Evolutionary conservation across 139 green algal species (phyloP), one percentile per base, ranked within the genome.

Genomic region (Chlorella sorokiniana): DNA sequence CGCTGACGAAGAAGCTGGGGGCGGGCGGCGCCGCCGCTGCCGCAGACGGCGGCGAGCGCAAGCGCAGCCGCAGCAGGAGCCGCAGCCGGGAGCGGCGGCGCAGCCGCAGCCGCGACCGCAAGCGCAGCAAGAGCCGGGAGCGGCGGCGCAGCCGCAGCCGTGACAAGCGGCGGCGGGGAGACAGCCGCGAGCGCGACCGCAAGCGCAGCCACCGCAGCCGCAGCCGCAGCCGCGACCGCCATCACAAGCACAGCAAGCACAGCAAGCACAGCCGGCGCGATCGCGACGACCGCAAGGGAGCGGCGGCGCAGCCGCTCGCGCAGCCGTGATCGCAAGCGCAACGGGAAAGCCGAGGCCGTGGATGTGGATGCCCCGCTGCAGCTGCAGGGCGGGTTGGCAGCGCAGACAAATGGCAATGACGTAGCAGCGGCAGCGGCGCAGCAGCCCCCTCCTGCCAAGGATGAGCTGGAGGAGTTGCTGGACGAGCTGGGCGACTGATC

Each of bases 1-100:
- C 86, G 52, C 87, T 93, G 74, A 83, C 84, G 29, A 90, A 88
- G 65, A 83, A 80, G 67, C 76, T 89, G 84, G 69, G 70, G 44
- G 65, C 41, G 42, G 38, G 72, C 51, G 54, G 8, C 38, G 56
- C 14, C 51, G 69, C 18, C n/a, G 65, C 22, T 25, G 59, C 41
- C 51, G 81, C 81, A 75, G 81, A 29, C n/a, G n/a, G n/a, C n/a
- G n/a, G n/a, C n/a, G n/a, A n/a, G n/a, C 22, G 71, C 45, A 44
- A 7, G 29, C 31, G 52, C 48, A 11, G n/a, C 8, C 27, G 59
- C 65, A 38, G 22, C 8, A 76, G 11, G 37, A 31, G 72, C 48
- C 40, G 40, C 20, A 22, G 33, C 45, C 48, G 38, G 35, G 29
- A 52, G 33, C 4, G 73, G 33, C 37, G 52, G 40, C 37, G 63